Base-by-base conservation (phyloP, 2,329 filamentous ascomycete species). In the Epichloe gansuensis region DNA sequence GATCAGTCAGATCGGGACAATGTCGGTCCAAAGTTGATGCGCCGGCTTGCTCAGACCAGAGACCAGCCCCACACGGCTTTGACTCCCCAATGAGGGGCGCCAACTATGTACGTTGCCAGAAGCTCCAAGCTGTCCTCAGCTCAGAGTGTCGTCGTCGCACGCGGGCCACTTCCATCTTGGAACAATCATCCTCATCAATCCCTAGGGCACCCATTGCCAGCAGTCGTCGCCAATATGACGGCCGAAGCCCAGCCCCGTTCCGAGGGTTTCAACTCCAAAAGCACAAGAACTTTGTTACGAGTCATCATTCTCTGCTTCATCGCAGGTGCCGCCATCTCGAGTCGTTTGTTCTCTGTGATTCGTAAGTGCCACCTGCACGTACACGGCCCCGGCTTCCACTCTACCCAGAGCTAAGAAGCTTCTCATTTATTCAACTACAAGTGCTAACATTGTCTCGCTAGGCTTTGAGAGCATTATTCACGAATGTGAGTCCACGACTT, bases 381-480 rank as follows among this genome's bases (percentile, higher is more conserved):
- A 35, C 41, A 21, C 31, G n/a, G 55, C 38, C 46, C 43, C 52
- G 21, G 34, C 34, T 44, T 45, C 28, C 12, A 13, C 49, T n/a
- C 37, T 34, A 23, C 35, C 13, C 15, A 38, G 9, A 48, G 46
- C 17, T 38, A 34, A 39, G 17, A 1, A 42, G 12, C 4, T 21
- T 21, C 9, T 37, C 8, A 28, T 46, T 23, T 7, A 2, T 17
- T 12, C 12, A n/a, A 46, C 4, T 35, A 23, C 11, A 38, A 47
- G 49, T 60, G 59, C 69, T 71, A 67, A 73, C 59, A n/a, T 9
- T 23, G 31, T 55, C 48, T 52, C 35, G 21, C 12, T 63, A 91
- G 88, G 88, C 61, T 98, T 98, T 68, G 93, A 98, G 75, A 95
- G 89, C 74, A 98, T 98, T 66, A 98, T 98, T 66, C 93, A 98